phyloP scores from a whole-genome alignment of 495 filamentous ascomycete species.

The Venustampulla echinocandica region DNA sequence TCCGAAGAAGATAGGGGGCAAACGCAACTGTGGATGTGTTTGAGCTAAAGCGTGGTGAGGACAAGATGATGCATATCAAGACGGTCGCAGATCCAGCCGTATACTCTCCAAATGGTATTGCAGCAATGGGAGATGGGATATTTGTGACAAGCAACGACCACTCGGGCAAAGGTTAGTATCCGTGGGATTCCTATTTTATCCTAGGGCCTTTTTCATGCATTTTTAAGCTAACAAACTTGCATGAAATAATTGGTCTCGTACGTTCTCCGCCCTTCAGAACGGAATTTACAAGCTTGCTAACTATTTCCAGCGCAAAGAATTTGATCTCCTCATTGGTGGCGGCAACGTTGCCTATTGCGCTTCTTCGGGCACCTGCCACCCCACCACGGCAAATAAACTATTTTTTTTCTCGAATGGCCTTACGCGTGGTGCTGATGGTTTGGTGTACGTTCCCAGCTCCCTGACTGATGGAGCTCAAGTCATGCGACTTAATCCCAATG shows the following conservation, averaged over 20 bases:
- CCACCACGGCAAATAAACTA: slow-evolving; percentile 15
- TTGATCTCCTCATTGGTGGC: slow-evolving; percentile 14
- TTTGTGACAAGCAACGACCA: slow-evolving; percentile 30
- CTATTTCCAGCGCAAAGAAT: slow-evolving; percentile 3
- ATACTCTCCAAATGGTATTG: slow-evolving; percentile 25
- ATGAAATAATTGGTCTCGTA: slow-evolving; percentile 11
- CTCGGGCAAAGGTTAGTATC: background rate
- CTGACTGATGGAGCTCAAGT: slow-evolving; percentile 17
- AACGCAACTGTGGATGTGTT: slow-evolving; percentile 31
- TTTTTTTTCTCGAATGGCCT: slow-evolving; percentile 29
- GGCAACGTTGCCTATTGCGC: slow-evolving; percentile 22
- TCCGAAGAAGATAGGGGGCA: slow-evolving; percentile 19
- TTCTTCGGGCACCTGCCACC: slow-evolving; percentile 3
- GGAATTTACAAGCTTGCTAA: background rate
- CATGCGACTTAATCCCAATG: slow-evolving; percentile 12
- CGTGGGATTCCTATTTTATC: too few species aligned
- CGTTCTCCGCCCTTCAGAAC: background rate
- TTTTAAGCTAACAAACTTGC: slow-evolving; percentile 13
- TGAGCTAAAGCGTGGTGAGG: slow-evolving; percentile 12
- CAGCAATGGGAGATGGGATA: slow-evolving; percentile 17
- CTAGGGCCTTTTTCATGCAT: background rate
- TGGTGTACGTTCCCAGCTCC: slow-evolving; percentile 26
- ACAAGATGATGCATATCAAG: slow-evolving; percentile 21
- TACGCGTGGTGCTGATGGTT: slow-evolving; percentile 11
- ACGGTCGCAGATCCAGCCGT: slow-evolving; percentile 24